Evolutionary conservation across 768 basidiomycete species (phyloP).

Genomic region (Lentinula raphanica): DNA sequence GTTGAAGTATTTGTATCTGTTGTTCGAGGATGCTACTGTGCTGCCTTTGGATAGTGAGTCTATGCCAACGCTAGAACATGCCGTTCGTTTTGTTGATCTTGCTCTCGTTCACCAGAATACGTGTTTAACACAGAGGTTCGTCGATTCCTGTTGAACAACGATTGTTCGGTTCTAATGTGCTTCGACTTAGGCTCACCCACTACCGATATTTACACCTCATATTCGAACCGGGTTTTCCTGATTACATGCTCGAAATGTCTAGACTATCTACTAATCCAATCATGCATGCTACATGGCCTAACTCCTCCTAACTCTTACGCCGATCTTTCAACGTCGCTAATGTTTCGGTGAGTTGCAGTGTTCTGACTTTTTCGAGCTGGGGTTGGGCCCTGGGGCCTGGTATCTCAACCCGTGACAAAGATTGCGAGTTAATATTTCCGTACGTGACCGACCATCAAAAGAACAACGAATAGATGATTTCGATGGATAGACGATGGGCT

Average conservation of each 20-base stretch:
- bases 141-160: conserved; percentile 1
- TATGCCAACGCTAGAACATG: background rate
- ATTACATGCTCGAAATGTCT: background rate
- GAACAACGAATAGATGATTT: too few relatives aligned
- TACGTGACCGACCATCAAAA: too few relatives aligned
- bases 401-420: too few relatives aligned
- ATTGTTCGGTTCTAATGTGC: background rate
- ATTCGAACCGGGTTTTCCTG: conserved; percentile 45
- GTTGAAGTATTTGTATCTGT: conserved; percentile 83
- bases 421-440: too few relatives aligned
- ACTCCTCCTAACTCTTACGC: too few relatives aligned
- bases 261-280: background rate
- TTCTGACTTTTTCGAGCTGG: too few relatives aligned
- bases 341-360: too few relatives aligned
- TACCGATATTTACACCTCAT: conserved; percentile 64
- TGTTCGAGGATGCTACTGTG: conserved; percentile 73
- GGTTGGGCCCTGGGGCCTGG: too few relatives aligned
- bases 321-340: too few relatives aligned
- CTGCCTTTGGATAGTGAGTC: conserved; percentile 70
- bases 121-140: conserved; percentile 90
- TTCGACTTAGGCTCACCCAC: conserved; percentile 55
- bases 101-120: conserved; percentile 43
- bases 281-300: too few relatives aligned
- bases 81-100: background rate
- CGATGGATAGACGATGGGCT: too few relatives aligned